A percentile compares a stretch with the other conserved stretches of the same genome.
Evolutionary conservation across 331 rosid species (phyloP).

Genomic region (Saraca asoca): DNA sequence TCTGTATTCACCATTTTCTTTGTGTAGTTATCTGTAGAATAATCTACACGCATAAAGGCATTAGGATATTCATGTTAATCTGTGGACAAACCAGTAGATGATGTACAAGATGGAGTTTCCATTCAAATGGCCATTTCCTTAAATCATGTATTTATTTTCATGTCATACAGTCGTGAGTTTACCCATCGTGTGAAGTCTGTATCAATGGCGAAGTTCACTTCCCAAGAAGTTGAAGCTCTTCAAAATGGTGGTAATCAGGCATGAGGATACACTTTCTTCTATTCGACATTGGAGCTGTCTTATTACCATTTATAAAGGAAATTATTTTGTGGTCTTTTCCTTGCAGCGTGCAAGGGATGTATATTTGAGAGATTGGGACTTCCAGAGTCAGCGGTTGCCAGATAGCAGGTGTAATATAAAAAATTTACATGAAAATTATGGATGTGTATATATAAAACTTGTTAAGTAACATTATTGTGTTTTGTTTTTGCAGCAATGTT

Average conservation of each 20-base stretch:
- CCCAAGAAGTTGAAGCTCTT: constrained; percentile 86
- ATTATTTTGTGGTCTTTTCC: constrained; percentile 19
- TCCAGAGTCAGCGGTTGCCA: constrained; percentile 74
- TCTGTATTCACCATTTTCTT: constrained; percentile 11
- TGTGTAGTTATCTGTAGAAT: background rate
- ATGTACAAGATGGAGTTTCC: no score
- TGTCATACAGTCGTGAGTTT: constrained; percentile 79
- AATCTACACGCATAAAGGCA: background rate
- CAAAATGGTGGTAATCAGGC: constrained; percentile 98
- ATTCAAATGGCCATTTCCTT: background rate
- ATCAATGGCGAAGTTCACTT: constrained; percentile 87
- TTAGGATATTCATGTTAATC: background rate
- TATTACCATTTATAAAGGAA: constrained; percentile 35
- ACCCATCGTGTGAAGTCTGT: constrained; percentile 98
- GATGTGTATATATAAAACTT: constrained; percentile 14
- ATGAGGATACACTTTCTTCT: constrained; percentile 29
- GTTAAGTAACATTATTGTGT: constrained; percentile 29
- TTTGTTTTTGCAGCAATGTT: constrained; percentile 66
- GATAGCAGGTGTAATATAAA: constrained; percentile 61
- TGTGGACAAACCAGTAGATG: background rate
- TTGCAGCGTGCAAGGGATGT: constrained; percentile 86
- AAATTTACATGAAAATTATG: background rate
- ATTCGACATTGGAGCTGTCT: constrained; percentile 8
- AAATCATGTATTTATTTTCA: constrained; percentile 20
- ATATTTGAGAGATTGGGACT: constrained; percentile 86